Percentiles rank a stretch among this genome's conserved stretches.
Conservation (phyloP, 306 rosid species). For the Cicer cuneatum region DNA sequence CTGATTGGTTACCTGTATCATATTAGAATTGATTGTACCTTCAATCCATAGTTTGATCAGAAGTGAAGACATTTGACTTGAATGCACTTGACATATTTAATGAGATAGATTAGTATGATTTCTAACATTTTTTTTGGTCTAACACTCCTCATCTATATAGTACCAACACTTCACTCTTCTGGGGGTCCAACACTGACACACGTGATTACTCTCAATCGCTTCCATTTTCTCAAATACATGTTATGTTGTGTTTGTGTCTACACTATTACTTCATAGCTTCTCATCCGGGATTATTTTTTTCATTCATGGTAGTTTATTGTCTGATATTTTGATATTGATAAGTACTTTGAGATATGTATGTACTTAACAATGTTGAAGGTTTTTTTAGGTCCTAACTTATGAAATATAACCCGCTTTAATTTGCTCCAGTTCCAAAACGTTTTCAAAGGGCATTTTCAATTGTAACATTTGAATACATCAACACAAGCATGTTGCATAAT, state of each 20-base stretch:
- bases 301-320: neutral
- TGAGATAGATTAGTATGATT: too few relatives aligned
- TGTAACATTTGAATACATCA: constrained; percentile 34
- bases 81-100: too few relatives aligned
- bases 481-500: constrained; percentile 33
- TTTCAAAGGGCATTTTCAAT: constrained; percentile 2
- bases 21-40: neutral
- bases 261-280: too few relatives aligned
- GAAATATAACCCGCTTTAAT: neutral
- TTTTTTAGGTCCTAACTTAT: neutral
- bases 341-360: neutral
- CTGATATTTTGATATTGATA: neutral
- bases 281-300: neutral
- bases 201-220: too few relatives aligned
- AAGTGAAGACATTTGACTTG: too few relatives aligned
- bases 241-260: too few relatives aligned
- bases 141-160: neutral
- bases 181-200: too few relatives aligned
- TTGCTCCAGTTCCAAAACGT: neutral
- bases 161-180: too few relatives aligned
- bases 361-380: neutral
- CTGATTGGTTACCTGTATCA: neutral
- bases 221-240: too few relatives aligned
- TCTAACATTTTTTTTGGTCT: neutral
- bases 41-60: neutral